phyloP scores from a whole-genome alignment of 371 early-diverging fungal species.

The Gilbertella persicaria region DNA sequence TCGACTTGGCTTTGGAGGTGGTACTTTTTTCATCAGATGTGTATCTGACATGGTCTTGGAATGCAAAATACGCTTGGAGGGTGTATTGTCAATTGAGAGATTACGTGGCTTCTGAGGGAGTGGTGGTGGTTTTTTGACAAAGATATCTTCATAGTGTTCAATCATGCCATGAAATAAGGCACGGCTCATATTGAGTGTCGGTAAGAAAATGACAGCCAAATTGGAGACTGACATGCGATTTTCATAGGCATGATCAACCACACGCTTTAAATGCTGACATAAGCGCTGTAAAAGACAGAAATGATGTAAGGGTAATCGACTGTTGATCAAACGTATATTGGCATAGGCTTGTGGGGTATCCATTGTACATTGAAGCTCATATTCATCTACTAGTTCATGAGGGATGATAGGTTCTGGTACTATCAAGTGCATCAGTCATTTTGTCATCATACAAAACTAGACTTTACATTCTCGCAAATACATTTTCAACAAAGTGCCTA shows the following conservation, averaged over 20 bases:
- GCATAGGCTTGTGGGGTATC: slow-evolving; percentile 19
- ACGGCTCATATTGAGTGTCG: slow-evolving; percentile 75
- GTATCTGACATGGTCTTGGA: slow-evolving; percentile 35
- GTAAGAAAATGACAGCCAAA: slow-evolving; percentile 80
- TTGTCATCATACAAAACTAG: background rate
- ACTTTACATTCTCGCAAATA: slow-evolving; percentile 73
- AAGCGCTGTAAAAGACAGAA: slow-evolving; percentile 54
- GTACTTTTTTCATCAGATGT: slow-evolving; percentile 11
- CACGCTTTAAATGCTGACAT: slow-evolving; percentile 67
- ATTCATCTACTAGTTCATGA: slow-evolving; percentile 25
- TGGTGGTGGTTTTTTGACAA: slow-evolving; percentile 29
- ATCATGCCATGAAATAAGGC: slow-evolving; percentile 63
- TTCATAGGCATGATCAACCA: slow-evolving; percentile 57
- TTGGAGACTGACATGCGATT: slow-evolving; percentile 84
- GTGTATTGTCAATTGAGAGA: background rate
- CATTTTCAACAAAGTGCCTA: slow-evolving; percentile 82
- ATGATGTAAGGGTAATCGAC: slow-evolving; percentile 55
- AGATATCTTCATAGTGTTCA: slow-evolving; percentile 31
- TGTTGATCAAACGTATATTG: slow-evolving; percentile 39
- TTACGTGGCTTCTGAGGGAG: slow-evolving; percentile 40
- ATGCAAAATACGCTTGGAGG: slow-evolving; percentile 8
- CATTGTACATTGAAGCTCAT: slow-evolving; percentile 15
- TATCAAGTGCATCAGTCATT: slow-evolving; percentile 12
- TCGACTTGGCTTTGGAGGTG: background rate
- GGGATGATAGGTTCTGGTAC: slow-evolving; percentile 52